Percentiles rank a stretch among this genome's conserved stretches.
Conservation (phyloP, 148 eudicot genomes). For the Rhododendron vialii region DNA sequence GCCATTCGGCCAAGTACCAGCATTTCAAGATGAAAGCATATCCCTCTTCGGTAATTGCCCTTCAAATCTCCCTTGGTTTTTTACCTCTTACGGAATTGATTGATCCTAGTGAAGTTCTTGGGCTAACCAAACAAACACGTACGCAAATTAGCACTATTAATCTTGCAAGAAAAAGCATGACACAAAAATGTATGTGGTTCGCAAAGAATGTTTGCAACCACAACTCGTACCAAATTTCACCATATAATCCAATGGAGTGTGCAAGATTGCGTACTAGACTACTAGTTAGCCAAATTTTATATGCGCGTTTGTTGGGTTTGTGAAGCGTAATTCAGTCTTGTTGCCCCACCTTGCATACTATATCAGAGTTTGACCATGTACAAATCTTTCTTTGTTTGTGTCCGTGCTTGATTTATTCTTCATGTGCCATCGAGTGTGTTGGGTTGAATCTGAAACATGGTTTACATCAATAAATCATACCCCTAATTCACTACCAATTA, state of each 20-base stretch:
- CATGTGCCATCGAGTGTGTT: not conserved
- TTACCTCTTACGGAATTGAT: not conserved
- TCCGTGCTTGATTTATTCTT: not conserved
- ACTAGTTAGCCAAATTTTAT: not conserved
- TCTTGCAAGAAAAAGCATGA: not conserved
- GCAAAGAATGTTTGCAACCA: not conserved
- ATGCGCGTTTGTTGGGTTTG: not conserved
- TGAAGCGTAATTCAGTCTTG: not conserved
- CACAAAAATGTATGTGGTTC: not conserved
- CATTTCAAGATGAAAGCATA: constrained; percentile 69
- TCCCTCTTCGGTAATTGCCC: constrained; percentile 61
- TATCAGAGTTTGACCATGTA: not conserved
- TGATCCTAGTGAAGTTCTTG: not conserved
- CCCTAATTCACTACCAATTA: not conserved
- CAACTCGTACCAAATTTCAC: not conserved
- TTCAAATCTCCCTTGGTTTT: not conserved
- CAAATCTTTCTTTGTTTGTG: not conserved
- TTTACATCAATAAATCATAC: not conserved
- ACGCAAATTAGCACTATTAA: not conserved
- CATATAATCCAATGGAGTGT: not conserved
- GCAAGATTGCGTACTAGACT: not conserved
- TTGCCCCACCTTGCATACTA: not conserved
- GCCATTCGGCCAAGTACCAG: constrained; percentile 96
- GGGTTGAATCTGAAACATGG: not conserved
- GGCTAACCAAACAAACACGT: not conserved